phyloP scores from a whole-genome alignment of 2,329 filamentous ascomycete genomes.

The Neocatenulostroma microsporum region DNA sequence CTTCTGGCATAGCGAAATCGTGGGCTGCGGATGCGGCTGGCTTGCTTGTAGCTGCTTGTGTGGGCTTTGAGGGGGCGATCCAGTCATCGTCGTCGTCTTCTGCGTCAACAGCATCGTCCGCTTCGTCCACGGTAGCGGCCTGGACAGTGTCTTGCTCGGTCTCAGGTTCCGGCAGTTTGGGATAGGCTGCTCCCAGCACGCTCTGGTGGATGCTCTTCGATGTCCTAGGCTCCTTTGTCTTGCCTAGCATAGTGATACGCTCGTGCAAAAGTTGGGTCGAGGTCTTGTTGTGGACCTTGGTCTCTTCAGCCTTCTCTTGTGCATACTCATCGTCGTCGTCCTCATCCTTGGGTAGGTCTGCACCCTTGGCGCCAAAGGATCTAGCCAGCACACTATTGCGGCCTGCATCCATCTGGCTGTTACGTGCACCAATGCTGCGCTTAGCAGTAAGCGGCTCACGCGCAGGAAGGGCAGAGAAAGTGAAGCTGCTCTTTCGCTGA shows the following conservation, averaged over 20 bases:
- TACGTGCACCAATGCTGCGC: slow-evolving; percentile 69
- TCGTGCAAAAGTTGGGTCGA: slow-evolving; percentile 92
- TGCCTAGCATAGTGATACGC: slow-evolving; percentile 70
- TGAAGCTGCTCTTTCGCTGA: slow-evolving; percentile 88
- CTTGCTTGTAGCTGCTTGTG: slow-evolving; percentile 10
- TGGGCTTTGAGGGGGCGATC: slow-evolving; percentile 44
- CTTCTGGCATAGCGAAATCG: slow-evolving; percentile 13
- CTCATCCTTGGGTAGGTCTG: slow-evolving; percentile 18
- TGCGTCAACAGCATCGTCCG: slow-evolving; percentile 8
- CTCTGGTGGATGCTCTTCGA: slow-evolving; percentile 33
- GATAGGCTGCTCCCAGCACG: slow-evolving; percentile 29
- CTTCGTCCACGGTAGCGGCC: slow-evolving; percentile 6
- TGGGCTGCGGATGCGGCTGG: slow-evolving; percentile 8
- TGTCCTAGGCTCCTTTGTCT: slow-evolving; percentile 42
- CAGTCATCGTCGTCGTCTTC: slow-evolving; percentile 51
- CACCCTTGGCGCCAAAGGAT: slow-evolving; percentile 7
- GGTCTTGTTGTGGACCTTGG: slow-evolving; percentile 66
- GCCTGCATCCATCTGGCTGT: slow-evolving; percentile 65
- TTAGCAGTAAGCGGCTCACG: slow-evolving; percentile 78
- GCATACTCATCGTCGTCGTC: slow-evolving; percentile 49
- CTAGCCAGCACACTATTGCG: slow-evolving; percentile 54
- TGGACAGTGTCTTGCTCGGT: slow-evolving; percentile 5
- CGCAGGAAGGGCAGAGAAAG: slow-evolving; percentile 85
- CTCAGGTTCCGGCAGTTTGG: slow-evolving; percentile 29
- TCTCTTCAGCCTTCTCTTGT: slow-evolving; percentile 33